Percentiles rank a stretch among this genome's conserved stretches.
phyloP scores from a whole-genome alignment of 139 green algal species.

The Picochlorum sp. region DNA sequence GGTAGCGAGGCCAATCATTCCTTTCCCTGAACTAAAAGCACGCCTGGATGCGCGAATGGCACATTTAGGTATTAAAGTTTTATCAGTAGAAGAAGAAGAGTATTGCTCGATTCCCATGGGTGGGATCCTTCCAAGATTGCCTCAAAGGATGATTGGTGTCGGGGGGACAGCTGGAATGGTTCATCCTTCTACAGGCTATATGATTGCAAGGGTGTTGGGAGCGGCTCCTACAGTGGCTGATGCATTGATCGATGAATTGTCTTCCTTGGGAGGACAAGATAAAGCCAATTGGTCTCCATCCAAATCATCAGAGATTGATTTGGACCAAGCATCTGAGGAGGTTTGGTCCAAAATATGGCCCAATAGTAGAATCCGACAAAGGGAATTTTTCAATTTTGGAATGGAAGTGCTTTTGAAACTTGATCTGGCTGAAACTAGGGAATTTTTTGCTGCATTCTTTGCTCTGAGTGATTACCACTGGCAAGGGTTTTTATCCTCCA shows the following conservation, averaged over 20 bases:
- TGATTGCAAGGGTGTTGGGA: conserved; percentile 82
- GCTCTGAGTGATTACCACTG: conserved; percentile 79
- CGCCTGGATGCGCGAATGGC: conserved; percentile 64
- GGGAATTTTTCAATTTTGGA: conserved; percentile 92
- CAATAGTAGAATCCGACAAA: conserved; percentile 73
- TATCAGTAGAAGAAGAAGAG: conserved; percentile 85
- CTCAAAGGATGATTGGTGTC: conserved; percentile 90
- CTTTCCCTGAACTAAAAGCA: conserved; percentile 86
- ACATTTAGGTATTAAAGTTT: conserved; percentile 78
- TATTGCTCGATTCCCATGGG: conserved; percentile 99
- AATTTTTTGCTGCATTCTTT: conserved; percentile 98
- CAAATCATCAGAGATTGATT: conserved; percentile 42
- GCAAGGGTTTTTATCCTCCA: conserved; percentile 90
- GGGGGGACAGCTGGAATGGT: conserved; percentile 93
- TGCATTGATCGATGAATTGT: conserved; percentile 67
- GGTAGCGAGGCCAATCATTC: conserved; percentile 79
- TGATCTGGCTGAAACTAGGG: conserved; percentile 70
- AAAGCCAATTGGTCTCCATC: conserved; percentile 29
- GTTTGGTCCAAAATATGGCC: conserved; percentile 87
- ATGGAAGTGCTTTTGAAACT: conserved; percentile 89
- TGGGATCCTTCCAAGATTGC: conserved; percentile 82
- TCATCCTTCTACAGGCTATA: conserved; percentile 92
- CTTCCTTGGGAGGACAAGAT: conserved; percentile 23
- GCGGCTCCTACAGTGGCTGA: conserved; percentile 73
- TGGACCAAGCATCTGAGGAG: conserved; percentile 37